These are phyloP conservation scores for Phytopythium delawarense DNA, from an alignment of 352 stramenopile genomes.

Conservation along the genomic window DNA sequence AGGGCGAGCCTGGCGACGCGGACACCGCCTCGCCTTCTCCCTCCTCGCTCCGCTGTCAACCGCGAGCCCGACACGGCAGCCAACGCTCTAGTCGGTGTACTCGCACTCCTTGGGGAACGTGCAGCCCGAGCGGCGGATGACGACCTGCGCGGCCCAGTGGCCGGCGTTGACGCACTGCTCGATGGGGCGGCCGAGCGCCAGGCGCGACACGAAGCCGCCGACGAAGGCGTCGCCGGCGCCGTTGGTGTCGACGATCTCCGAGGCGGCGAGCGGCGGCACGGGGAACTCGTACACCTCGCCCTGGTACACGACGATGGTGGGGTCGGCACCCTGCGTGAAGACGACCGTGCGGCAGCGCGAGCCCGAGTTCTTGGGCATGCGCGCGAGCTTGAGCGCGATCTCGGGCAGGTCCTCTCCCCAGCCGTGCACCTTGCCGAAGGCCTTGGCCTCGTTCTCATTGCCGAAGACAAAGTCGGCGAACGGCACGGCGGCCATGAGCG, in stretches of 20 bases:
- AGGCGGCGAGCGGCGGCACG: slow-evolving; percentile 85
- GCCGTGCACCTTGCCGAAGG: slow-evolving; percentile 90
- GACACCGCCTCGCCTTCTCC: background rate
- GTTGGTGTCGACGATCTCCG: slow-evolving; percentile 98
- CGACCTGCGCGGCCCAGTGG: slow-evolving; percentile 95
- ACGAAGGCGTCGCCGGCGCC: slow-evolving; percentile 99
- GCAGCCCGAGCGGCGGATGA: slow-evolving; percentile 97
- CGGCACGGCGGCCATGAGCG: slow-evolving; percentile 90
- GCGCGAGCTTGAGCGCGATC: slow-evolving; percentile 92
- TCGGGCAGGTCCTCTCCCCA: slow-evolving; percentile 87
- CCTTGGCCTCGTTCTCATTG: slow-evolving; percentile 97
- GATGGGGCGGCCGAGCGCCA: slow-evolving; percentile 84
- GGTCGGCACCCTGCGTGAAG: slow-evolving; percentile 96
- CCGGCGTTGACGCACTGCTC: slow-evolving; percentile 95
- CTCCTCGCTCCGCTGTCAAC: background rate
- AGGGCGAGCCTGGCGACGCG: background rate
- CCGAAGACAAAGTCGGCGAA: slow-evolving; percentile 99
- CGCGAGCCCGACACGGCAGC: background rate
- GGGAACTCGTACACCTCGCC: slow-evolving; percentile 91
- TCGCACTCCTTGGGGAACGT: slow-evolving; percentile 92
- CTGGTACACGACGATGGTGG: slow-evolving; percentile 95
- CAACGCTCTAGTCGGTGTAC: slow-evolving; percentile 73
- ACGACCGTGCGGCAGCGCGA: slow-evolving; percentile 93
- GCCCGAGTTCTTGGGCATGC: slow-evolving; percentile 92
- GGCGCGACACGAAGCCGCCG: slow-evolving; percentile 95